These are phyloP conservation scores for Clonostachys solani DNA, from an alignment of 2,329 filamentous ascomycete species.

Conservation along the genomic window DNA sequence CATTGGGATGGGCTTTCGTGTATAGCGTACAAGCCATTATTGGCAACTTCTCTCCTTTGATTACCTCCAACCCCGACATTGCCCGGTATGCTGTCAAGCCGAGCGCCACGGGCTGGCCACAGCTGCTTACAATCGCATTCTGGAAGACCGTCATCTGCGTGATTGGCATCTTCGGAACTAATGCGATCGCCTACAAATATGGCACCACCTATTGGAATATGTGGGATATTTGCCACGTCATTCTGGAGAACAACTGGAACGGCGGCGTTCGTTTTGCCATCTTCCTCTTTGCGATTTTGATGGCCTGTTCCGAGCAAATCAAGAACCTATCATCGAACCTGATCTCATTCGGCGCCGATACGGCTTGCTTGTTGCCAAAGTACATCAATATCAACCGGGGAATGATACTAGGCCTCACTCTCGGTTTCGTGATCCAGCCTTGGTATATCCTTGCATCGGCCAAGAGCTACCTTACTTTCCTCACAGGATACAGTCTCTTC, in stretches of 20 bases:
- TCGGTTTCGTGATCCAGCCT: conserved; percentile 14
- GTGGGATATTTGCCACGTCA: neutral
- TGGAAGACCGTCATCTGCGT: too few relatives aligned
- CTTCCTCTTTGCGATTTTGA: neutral
- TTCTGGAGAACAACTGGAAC: neutral
- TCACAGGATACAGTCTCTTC: conserved; percentile 15
- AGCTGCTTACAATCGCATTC: too few relatives aligned
- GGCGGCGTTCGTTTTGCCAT: neutral
- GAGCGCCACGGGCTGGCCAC: too few relatives aligned
- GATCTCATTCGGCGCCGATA: conserved; percentile 9
- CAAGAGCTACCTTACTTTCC: conserved; percentile 12
- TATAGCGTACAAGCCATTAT: too few relatives aligned
- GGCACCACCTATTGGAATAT: neutral
- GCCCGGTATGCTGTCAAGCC: too few relatives aligned
- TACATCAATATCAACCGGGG: conserved; percentile 55
- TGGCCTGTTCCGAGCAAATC: neutral
- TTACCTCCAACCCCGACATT: too few relatives aligned
- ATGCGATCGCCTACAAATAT: neutral
- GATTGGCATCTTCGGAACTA: neutral
- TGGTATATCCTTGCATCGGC: conserved; percentile 17
- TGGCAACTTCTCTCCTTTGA: too few relatives aligned
- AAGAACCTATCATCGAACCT: neutral
- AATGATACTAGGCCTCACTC: conserved; percentile 24
- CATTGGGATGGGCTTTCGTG: too few relatives aligned
- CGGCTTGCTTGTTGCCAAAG: conserved; percentile 38